Evolutionary conservation across 2,329 filamentous ascomycete genomes (phyloP).

Genomic region (Gnomoniopsis sp.): DNA sequence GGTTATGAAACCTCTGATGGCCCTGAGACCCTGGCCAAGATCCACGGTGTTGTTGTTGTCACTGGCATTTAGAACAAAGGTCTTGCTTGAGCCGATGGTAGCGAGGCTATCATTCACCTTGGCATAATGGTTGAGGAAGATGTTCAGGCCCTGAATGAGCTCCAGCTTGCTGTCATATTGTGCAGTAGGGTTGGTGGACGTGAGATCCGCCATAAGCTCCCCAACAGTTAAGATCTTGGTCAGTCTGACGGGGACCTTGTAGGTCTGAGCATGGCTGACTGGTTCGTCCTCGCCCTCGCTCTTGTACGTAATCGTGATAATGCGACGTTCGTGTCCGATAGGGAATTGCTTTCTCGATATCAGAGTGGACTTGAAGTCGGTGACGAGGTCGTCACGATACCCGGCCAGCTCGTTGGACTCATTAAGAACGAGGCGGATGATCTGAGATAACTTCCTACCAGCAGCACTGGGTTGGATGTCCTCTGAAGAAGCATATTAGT

Average conservation of each 20-base stretch:
- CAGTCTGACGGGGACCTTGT: conserved; percentile 23
- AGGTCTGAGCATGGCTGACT: conserved; percentile 10
- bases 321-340: neutral
- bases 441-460: conserved; percentile 20
- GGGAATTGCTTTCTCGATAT: conserved; percentile 25
- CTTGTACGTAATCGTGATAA: conserved; percentile 23
- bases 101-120: conserved; percentile 24
- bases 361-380: conserved; percentile 32
- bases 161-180: conserved; percentile 24
- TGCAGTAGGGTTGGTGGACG: conserved; percentile 22
- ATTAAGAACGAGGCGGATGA: conserved; percentile 24
- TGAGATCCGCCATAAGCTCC: conserved; percentile 25
- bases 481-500: neutral
- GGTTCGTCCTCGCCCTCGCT: conserved; percentile 29
- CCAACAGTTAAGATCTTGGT: conserved; percentile 24
- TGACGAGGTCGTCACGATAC: conserved; percentile 24
- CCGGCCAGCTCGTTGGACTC: conserved; percentile 18
- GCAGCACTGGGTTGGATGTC: conserved; percentile 14
- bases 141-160: conserved; percentile 70
- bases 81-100: conserved; percentile 28
- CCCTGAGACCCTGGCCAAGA: conserved; percentile 27
- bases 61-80: conserved; percentile 21
- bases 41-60: neutral
- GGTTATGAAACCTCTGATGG: conserved; percentile 31
- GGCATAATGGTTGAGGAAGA: conserved; percentile 49